Conservation (phyloP, 1,284 basidiomycete species). For the Ustilago trichophora region DNA sequence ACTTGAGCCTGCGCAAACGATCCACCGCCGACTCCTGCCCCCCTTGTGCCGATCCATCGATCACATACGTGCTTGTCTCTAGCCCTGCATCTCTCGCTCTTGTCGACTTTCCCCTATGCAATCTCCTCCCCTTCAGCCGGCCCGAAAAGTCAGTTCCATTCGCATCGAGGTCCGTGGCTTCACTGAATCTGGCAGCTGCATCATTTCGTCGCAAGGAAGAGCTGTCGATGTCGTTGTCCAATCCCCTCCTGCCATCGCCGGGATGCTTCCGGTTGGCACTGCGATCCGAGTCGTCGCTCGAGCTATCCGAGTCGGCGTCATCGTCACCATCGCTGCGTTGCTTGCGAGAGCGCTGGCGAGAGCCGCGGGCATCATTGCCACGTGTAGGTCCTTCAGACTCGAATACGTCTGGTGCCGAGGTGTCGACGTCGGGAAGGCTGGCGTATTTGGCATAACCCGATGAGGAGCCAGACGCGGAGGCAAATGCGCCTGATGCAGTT, state of each 20-base stretch:
- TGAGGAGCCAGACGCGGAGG: no score
- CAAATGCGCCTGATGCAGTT: background rate
- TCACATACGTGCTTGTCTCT: constrained; percentile 32
- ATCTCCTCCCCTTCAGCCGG: no score
- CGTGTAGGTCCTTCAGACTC: constrained; percentile 15
- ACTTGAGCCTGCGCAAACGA: constrained; percentile 38
- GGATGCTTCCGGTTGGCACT: constrained; percentile 28
- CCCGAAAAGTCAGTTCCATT: constrained; percentile 23
- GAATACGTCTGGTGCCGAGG: constrained; percentile 39
- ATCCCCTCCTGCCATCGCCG: constrained; percentile 11
- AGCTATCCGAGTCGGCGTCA: constrained; percentile 10
- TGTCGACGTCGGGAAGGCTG: constrained; percentile 43
- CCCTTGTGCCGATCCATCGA: background rate
- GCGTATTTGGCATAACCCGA: constrained; percentile 34
- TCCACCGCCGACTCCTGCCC: constrained; percentile 25
- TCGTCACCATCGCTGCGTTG: constrained; percentile 1
- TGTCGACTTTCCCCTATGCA: background rate
- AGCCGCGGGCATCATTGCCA: background rate
- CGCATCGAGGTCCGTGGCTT: constrained; percentile 23
- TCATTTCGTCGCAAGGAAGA: constrained; percentile 15
- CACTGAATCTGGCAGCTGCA: constrained; percentile 29
- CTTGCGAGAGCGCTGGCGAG: constrained; percentile 10
- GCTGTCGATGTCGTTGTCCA: constrained; percentile 26
- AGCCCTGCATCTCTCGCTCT: constrained; percentile 35
- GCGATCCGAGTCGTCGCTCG: constrained; percentile 25